These are phyloP conservation scores for Delitschia confertaspora DNA, from an alignment of 495 filamentous ascomycete genomes.

Conservation along the genomic window DNA sequence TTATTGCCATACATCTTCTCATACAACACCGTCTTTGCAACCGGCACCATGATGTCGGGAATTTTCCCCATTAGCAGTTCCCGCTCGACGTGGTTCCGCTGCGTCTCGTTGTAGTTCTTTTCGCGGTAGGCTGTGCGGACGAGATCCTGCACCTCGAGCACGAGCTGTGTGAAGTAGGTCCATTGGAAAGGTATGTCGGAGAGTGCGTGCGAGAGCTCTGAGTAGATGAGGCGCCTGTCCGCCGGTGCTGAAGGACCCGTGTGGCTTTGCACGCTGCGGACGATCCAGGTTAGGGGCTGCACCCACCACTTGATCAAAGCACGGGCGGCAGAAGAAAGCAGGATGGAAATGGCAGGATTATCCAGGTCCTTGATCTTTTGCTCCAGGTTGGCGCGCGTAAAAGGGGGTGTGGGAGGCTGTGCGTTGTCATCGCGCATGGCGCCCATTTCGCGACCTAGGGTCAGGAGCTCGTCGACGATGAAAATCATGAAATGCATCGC, in stretches of 20 bases:
- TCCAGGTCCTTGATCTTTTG: conserved; percentile 39
- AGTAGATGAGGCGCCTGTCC: conserved; percentile 20
- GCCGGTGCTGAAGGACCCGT: conserved; percentile 10
- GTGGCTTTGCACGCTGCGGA: conserved; percentile 10
- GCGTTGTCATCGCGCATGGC: conserved; percentile 38
- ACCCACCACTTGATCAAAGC: conserved; percentile 63
- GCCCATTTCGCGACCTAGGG: conserved; percentile 49
- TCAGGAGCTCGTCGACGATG: conserved; percentile 58
- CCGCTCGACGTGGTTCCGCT: conserved; percentile 24
- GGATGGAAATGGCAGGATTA: conserved; percentile 52
- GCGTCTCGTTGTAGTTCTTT: conserved; percentile 3
- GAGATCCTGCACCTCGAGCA: conserved; percentile 40
- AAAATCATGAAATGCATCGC: conserved; percentile 58
- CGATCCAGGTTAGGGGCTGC: conserved; percentile 38
- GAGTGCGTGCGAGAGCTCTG: conserved; percentile 27
- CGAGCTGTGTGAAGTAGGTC: conserved; percentile 40
- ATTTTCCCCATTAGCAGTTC: conserved; percentile 26
- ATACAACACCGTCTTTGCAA: conserved; percentile 16
- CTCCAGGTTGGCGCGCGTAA: conserved; percentile 32
- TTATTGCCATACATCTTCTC: conserved; percentile 10
- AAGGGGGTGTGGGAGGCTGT: conserved; percentile 38
- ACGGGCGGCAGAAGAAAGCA: conserved; percentile 65
- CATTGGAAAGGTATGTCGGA: conserved; percentile 44
- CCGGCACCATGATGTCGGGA: conserved; percentile 26
- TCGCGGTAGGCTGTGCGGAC: conserved; percentile 31